phyloP scores from a whole-genome alignment of 805 yeast species.

The Pichia phayaonensis region DNA sequence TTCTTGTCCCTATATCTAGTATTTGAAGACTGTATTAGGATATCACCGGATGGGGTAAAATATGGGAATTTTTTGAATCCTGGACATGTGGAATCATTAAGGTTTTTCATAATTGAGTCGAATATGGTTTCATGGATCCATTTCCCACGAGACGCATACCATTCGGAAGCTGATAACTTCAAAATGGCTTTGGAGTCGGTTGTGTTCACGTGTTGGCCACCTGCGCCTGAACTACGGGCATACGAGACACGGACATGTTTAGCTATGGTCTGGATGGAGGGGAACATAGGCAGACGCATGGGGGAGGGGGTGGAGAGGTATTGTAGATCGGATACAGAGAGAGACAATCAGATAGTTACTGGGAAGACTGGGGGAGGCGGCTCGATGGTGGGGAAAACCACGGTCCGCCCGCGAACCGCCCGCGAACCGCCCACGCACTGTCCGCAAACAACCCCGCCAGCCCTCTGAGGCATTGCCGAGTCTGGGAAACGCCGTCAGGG shows the following conservation, averaged over 20 bases:
- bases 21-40: constrained; percentile 18
- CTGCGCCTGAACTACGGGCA: constrained; percentile 50
- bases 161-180: constrained; percentile 28
- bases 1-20: constrained; percentile 39
- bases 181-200: constrained; percentile 41
- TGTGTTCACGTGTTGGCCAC: constrained; percentile 57
- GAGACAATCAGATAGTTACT: no score
- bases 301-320: neutral
- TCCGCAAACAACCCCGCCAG: no score
- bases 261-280: neutral
- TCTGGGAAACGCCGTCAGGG: no score
- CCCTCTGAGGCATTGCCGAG: no score
- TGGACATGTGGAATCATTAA: constrained; percentile 14
- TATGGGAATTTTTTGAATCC: constrained; percentile 17
- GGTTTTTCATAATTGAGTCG: constrained; percentile 26
- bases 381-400: neutral
- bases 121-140: constrained; percentile 37
- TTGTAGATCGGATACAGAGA: no score
- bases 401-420: no score
- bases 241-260: constrained; percentile 31
- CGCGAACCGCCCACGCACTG: no score
- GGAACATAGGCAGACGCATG: neutral
- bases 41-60: constrained; percentile 23
- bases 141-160: constrained; percentile 31
- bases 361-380: no score